Base-by-base conservation (phyloP, 2,329 filamentous ascomycete species). In the Colletotrichum shisoi region DNA sequence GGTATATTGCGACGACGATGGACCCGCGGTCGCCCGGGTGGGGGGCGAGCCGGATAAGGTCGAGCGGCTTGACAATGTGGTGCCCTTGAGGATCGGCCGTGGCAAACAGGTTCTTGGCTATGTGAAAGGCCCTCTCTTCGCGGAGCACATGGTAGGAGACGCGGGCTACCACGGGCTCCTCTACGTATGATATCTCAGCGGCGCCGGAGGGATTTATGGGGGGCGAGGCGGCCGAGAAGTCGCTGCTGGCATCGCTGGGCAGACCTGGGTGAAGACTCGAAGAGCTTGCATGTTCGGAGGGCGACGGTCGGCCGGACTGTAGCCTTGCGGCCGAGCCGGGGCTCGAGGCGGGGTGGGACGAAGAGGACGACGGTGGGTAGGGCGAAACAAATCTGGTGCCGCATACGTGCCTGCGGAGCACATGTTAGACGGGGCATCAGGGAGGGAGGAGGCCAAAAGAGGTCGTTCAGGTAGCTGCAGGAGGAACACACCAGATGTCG, bases 81-180 rank as follows among this genome's bases (percentile, higher is more conserved):
- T 87, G 84, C 69, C 88, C 90, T 24, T 89, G 81, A 0, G 90
- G 89, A 74, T 96, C 92, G 31, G 88, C 89, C 15, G 88, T 88
- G 62, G 86, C 83, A 45, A 89, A 87, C 56, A 97, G 82, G 67
- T 83, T 87, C 77, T 91, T 92, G 74, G 89, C 87, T 71, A 95
- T 91, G 72, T 96, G 91, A 74, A 91, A 97, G 64, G 94, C 90
- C 69, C 94, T 85, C 80, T 98, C 94, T 72, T 97, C 87, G 8
- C 94, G 88, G 59, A 97, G 82, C 17, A 90, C 85, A 78, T 97
- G 92, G 69, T 87, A 89, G 0, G 94, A 97, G 51, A 97, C 84
- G 24, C 93, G 89, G 49, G 93, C 94, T 34, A 97, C 83, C 6
- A 97, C 89, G 8, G 85, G 84, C 69, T 88, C 84, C 78, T 87